phyloP scores from a whole-genome alignment of 139 green algal species.

The Chlamydomonas eustigma region DNA sequence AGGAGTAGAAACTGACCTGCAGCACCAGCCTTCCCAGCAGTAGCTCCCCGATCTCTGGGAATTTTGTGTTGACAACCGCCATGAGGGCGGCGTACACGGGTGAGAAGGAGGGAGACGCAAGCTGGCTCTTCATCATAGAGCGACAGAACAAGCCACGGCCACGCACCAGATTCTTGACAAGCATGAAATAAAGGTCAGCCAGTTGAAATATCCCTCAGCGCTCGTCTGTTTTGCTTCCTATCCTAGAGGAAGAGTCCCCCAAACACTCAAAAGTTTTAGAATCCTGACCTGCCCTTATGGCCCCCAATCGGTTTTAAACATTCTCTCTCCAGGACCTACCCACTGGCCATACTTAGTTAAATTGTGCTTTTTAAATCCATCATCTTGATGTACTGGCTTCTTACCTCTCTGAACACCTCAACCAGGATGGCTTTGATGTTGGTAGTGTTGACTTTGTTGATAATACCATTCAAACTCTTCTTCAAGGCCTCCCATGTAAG shows the following conservation, averaged over 20 bases:
- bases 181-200: not conserved
- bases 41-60: conserved; percentile 71
- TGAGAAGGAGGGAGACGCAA: conserved; percentile 84
- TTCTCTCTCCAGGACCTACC: no score
- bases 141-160: conserved; percentile 87
- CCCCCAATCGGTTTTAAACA: no score
- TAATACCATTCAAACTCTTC: conserved; percentile 91
- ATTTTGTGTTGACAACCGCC: conserved; percentile 96
- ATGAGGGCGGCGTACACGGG: conserved; percentile 88
- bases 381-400: no score
- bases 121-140: conserved; percentile 90
- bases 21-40: conserved; percentile 28
- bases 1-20: conserved; percentile 5
- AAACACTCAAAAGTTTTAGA: no score
- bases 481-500: conserved; percentile 89
- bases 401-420: conserved; percentile 87
- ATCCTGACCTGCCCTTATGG: no score
- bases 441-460: conserved; percentile 94
- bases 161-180: conserved; percentile 82
- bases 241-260: no score
- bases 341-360: no score
- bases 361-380: no score
- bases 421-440: conserved; percentile 95
- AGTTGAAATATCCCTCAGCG: no score
- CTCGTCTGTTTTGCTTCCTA: no score